These are phyloP conservation scores for Ulmus americana DNA, from an alignment of 331 rosid species.

Conservation along the genomic window DNA sequence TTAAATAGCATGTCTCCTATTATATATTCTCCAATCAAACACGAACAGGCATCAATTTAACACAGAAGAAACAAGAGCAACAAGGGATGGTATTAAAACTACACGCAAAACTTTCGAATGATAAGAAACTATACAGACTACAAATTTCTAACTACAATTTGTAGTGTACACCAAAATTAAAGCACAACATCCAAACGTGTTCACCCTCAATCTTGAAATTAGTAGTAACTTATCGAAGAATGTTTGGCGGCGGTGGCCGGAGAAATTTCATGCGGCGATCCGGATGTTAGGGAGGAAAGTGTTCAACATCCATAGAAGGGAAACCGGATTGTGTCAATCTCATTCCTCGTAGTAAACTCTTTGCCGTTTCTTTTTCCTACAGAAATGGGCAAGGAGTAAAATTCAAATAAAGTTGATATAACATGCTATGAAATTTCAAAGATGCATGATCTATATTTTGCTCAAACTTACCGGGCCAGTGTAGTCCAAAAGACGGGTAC, in stretches of 20 bases:
- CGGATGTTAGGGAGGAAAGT: conserved; percentile 52
- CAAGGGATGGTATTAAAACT: too few species aligned
- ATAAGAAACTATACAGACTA: neutral
- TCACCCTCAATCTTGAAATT: neutral
- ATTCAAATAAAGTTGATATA: neutral
- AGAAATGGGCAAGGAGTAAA: conserved; percentile 18
- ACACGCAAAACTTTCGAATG: too few species aligned
- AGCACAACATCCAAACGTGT: neutral
- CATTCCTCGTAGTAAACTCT: conserved; percentile 72
- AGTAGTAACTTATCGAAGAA: neutral
- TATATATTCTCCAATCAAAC: neutral
- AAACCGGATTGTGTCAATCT: conserved; percentile 50
- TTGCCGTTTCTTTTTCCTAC: conserved; percentile 87
- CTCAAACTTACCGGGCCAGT: conserved; percentile 74
- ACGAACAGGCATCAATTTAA: too few species aligned
- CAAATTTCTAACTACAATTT: neutral
- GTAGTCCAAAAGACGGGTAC: conserved; percentile 87
- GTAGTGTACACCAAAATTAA: neutral
- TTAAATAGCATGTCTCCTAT: neutral
- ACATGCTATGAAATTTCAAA: neutral
- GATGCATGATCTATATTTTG: neutral
- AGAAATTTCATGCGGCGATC: neutral
- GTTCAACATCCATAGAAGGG: conserved; percentile 68
- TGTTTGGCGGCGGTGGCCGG: neutral
- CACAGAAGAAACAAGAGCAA: too few species aligned